Conservation (phyloP, 192 early-diverging fungal genomes). For the Coemansia sp. region DNA sequence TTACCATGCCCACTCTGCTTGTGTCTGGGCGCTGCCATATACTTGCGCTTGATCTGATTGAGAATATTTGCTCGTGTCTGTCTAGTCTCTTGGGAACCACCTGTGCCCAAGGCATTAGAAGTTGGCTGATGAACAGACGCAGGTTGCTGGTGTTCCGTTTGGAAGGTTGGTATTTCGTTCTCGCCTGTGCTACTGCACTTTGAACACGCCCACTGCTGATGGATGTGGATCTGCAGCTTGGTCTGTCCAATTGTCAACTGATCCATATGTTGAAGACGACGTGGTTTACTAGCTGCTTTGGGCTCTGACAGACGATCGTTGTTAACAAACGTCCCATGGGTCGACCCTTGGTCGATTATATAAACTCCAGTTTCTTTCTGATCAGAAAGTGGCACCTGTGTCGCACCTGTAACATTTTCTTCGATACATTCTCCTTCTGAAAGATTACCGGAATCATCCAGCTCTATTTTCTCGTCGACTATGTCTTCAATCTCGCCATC, state of each 20-base stretch:
- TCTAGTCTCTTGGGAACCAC: too few relatives aligned
- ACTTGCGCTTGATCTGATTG: too few relatives aligned
- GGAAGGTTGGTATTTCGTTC: slow-evolving; percentile 44
- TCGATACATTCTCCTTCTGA: slow-evolving; percentile 25
- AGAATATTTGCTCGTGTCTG: too few relatives aligned
- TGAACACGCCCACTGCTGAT: slow-evolving; percentile 61
- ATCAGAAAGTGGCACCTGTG: neutral
- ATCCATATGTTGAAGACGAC: slow-evolving; percentile 57
- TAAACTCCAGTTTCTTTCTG: slow-evolving; percentile 11
- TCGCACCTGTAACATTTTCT: neutral
- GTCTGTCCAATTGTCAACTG: slow-evolving; percentile 59
- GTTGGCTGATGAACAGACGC: too few relatives aligned
- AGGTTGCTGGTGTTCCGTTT: neutral
- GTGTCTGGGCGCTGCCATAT: too few relatives aligned
- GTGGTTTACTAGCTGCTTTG: slow-evolving; percentile 63
- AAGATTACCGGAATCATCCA: neutral
- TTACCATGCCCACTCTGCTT: too few relatives aligned
- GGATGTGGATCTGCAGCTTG: slow-evolving; percentile 60
- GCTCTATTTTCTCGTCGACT: neutral
- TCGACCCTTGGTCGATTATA: slow-evolving; percentile 67
- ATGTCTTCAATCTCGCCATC: slow-evolving; percentile 35
- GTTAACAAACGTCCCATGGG: slow-evolving; percentile 76
- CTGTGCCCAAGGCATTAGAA: too few relatives aligned
- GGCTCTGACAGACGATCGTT: slow-evolving; percentile 59
- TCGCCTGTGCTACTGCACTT: slow-evolving; percentile 55